phyloP scores from a whole-genome alignment of 371 early-diverging fungal species.

The Smittium mucronatum region DNA sequence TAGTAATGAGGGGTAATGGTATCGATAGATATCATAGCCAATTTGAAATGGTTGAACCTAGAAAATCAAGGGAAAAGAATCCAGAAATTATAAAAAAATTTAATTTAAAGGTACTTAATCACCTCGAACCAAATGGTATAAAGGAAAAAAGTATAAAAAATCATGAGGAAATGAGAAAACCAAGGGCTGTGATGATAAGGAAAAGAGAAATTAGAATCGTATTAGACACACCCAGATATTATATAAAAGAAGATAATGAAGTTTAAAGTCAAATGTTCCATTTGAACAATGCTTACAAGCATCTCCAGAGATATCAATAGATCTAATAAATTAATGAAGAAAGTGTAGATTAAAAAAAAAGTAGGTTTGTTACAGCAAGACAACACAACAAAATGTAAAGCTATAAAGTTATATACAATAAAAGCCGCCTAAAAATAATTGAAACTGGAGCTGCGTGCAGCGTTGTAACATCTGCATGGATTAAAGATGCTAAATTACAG shows the following conservation, averaged over 20 bases:
- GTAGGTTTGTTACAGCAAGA: background rate
- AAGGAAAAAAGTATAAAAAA: too few species aligned
- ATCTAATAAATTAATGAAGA: background rate
- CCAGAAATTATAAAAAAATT: too few species aligned
- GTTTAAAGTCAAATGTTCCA: background rate
- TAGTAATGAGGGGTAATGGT: too few species aligned
- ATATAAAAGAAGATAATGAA: background rate
- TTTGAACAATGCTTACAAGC: background rate
- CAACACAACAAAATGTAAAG: background rate
- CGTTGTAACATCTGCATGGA: background rate
- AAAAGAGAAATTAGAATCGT: background rate
- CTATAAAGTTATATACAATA: background rate
- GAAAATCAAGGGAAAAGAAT: too few species aligned
- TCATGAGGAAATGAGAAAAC: too few species aligned
- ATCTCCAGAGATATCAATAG: background rate
- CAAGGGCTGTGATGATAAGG: too few species aligned
- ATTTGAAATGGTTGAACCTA: too few species aligned
- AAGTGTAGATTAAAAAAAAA: background rate
- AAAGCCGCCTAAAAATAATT: background rate
- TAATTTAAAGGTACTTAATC: too few species aligned
- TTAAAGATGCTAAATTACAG: background rate
- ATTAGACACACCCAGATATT: background rate
- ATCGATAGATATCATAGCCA: too few species aligned
- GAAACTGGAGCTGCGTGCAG: slow-evolving; percentile 8
- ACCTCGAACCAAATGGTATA: too few species aligned